Evolutionary conservation across 75 land plant species (phyloP).

Genomic region (Pinus albicaulis): DNA sequence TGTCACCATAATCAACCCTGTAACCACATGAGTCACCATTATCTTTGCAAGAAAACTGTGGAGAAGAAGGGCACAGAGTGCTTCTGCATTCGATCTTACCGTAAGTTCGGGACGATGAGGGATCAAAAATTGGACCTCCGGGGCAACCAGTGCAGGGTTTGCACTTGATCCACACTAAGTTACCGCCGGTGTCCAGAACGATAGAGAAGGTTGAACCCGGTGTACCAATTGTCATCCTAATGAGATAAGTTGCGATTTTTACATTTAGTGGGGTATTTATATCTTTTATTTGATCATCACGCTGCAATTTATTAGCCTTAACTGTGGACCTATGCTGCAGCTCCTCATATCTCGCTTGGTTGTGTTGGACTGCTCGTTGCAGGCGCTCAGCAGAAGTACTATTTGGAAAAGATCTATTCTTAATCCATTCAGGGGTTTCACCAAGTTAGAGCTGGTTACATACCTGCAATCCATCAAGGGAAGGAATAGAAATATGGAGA

Average conservation of each 20-base stretch:
- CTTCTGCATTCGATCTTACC: slow-evolving; percentile 7
- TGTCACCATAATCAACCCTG: slow-evolving; percentile 22
- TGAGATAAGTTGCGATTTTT: slow-evolving; percentile 20
- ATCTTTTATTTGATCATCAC: neutral
- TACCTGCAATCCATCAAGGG: too few species aligned
- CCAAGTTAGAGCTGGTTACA: too few species aligned
- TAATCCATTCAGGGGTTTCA: neutral
- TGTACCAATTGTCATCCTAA: slow-evolving; percentile 26
- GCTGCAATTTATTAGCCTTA: neutral
- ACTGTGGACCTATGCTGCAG: neutral
- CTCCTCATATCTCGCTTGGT: neutral
- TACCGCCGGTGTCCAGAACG: slow-evolving; percentile 42
- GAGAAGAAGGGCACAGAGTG: slow-evolving; percentile 3
- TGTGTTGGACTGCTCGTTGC: neutral
- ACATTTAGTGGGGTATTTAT: slow-evolving; percentile 4
- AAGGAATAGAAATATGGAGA: too few species aligned
- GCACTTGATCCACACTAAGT: slow-evolving; percentile 36
- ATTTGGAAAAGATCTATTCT: neutral
- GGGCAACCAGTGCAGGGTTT: slow-evolving; percentile 25
- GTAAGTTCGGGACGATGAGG: slow-evolving; percentile 21
- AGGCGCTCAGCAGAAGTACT: neutral
- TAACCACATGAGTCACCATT: slow-evolving; percentile 24
- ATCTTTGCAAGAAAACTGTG: neutral
- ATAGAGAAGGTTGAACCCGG: slow-evolving; percentile 21
- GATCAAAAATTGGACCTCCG: slow-evolving; percentile 25